These are phyloP conservation scores for Hibiscus tridactylites DNA, from an alignment of 345 rosid genomes.

Conservation along the genomic window DNA sequence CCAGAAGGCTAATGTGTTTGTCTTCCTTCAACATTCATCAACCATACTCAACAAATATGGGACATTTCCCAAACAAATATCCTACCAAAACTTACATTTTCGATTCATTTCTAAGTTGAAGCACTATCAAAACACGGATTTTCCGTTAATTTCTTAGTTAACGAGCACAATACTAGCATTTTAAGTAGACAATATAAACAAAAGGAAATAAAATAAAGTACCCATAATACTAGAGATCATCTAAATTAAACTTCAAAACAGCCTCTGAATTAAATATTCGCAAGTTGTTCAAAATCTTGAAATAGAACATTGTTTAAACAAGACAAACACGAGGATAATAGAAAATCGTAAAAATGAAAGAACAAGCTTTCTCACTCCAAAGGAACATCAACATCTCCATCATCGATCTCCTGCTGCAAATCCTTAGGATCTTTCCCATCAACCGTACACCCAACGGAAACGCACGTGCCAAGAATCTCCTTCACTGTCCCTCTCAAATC, in stretches of 20 bases:
- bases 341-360: background rate
- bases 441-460: slow-evolving; percentile 55
- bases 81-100: background rate
- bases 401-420: slow-evolving; percentile 40
- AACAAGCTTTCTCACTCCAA: slow-evolving; percentile 23
- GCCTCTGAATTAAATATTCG: background rate
- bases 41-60: background rate
- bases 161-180: background rate
- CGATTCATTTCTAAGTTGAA: background rate
- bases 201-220: background rate
- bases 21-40: background rate
- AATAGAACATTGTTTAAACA: background rate
- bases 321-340: background rate
- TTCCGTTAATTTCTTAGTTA: background rate
- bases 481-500: slow-evolving; percentile 46
- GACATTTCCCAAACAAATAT: background rate
- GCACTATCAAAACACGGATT: background rate
- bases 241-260: slow-evolving; percentile 4
- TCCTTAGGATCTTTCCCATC: slow-evolving; percentile 53
- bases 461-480: slow-evolving; percentile 58
- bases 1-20: background rate
- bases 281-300: background rate
- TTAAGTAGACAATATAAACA: background rate
- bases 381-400: slow-evolving; percentile 45
- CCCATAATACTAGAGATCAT: slow-evolving; percentile 12